Percentiles rank a stretch among this genome's conserved stretches.
Evolutionary conservation across 129 eudicot genomes (phyloP).

Genomic region (Lactuca sativa): DNA sequence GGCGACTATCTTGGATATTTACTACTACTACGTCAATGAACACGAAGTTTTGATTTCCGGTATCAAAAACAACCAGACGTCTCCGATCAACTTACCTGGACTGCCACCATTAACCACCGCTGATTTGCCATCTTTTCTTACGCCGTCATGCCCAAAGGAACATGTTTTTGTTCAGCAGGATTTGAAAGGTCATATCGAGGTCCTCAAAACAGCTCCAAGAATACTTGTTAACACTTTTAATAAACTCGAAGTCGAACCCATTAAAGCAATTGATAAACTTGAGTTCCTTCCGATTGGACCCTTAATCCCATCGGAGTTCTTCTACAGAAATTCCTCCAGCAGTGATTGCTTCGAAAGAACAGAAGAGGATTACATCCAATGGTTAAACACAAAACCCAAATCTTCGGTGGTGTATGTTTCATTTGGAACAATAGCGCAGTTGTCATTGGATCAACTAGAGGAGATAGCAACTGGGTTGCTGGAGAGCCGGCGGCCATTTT

Average conservation of each 20-base stretch:
- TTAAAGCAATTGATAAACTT: slow-evolving; percentile 9
- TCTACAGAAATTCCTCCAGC: background rate
- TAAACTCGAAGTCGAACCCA: slow-evolving; percentile 16
- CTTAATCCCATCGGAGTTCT: slow-evolving; percentile 9
- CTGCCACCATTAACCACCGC: slow-evolving; percentile 17
- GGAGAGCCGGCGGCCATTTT: slow-evolving; percentile 29
- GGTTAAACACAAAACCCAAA: slow-evolving; percentile 52
- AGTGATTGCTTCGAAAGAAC: background rate
- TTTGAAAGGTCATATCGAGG: slow-evolving; percentile 21
- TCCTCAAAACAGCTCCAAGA: slow-evolving; percentile 15
- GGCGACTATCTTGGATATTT: slow-evolving; percentile 36
- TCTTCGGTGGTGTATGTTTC: slow-evolving; percentile 53
- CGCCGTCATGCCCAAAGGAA: slow-evolving; percentile 20
- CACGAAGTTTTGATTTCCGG: slow-evolving; percentile 5
- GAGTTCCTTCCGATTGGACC: slow-evolving; percentile 27
- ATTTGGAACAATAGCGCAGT: slow-evolving; percentile 56
- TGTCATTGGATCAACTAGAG: slow-evolving; percentile 41
- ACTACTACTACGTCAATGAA: slow-evolving; percentile 42
- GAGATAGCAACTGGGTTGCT: slow-evolving; percentile 50
- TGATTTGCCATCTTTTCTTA: slow-evolving; percentile 35
- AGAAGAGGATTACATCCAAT: slow-evolving; percentile 21
- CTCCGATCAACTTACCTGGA: slow-evolving; percentile 33
- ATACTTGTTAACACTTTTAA: slow-evolving; percentile 27
- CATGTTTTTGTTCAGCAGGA: background rate
- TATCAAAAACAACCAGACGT: background rate